Base-by-base conservation (phyloP, 176 grass and related monocot species). In the Oryza meridionalis region DNA sequence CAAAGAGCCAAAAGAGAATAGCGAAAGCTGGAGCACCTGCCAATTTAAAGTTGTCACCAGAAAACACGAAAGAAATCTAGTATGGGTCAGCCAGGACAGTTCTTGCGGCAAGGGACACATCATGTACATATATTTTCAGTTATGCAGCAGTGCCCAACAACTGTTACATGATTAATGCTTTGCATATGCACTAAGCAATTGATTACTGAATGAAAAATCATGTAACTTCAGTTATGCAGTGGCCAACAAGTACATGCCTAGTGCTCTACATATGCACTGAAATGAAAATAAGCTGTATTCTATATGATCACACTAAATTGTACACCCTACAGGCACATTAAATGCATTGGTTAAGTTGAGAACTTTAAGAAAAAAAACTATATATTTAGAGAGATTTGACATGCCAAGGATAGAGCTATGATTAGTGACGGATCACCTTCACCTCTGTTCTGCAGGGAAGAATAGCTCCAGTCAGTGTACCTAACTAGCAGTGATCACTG, bases 391-490 rank as follows among this genome's bases (percentile, higher is more conserved):
- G 35, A 21, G 87, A 88, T 25, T 27, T 59, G 81, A 88, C 45
- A 14, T n/a, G 43, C 46, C 33, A 83, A 55, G 42, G 43, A 11
- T 7, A 43, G 59, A 66, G 45, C 63, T 75, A 24, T 74, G 35
- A 49, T 37, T 37, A 15, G 70, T 66, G 82, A 76, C 64, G 10
- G 61, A 47, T 76, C 82, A 80, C 69, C 76, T 67, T 65, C 37
- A 4, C 68, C 59, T 70, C 21, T 69, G 74, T 73, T 61, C 47
- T 82, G 64, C 79, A 14, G 9, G 3, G 70, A 37, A 55, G 67
- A 47, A 83, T 65, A 21, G 15, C n/a, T 29, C 21, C 38, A 47
- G 77, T 89, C 38, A 81, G 82, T 81, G 87, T 81, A 81, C 83
- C 88, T 67, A 81, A 84, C 81, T 35, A 40, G 38, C 38, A 69